Evolutionary conservation across 2,329 filamentous ascomycete species (phyloP).

Genomic region (Lachnellula arida): DNA sequence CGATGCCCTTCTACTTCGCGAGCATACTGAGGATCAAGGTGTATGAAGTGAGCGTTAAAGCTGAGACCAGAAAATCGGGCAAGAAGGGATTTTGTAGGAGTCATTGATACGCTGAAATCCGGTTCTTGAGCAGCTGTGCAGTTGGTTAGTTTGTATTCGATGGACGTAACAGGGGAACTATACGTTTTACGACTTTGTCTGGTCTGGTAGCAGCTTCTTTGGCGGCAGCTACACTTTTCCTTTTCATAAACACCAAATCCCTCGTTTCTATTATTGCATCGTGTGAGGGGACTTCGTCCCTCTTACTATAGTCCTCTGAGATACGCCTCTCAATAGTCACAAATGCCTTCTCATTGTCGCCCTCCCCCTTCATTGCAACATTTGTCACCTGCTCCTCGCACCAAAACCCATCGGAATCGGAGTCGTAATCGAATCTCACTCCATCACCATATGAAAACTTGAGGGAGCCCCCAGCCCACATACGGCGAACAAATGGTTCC

Average conservation of each 20-base stretch:
- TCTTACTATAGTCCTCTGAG: constrained; percentile 28
- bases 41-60: constrained; percentile 89
- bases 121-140: constrained; percentile 31
- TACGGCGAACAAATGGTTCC: constrained; percentile 63
- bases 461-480: constrained; percentile 85
- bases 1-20: constrained; percentile 68
- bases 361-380: constrained; percentile 31
- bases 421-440: constrained; percentile 2
- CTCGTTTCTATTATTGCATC: constrained; percentile 50
- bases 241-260: constrained; percentile 60
- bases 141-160: constrained; percentile 4
- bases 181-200: constrained; percentile 25
- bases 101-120: constrained; percentile 54
- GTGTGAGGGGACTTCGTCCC: not conserved
- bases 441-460: constrained; percentile 36
- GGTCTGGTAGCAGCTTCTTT: constrained; percentile 14
- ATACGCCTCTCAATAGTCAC: constrained; percentile 24
- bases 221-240: constrained; percentile 23
- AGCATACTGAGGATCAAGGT: constrained; percentile 71
- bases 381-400: constrained; percentile 44
- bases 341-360: constrained; percentile 29
- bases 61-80: constrained; percentile 89
- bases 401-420: constrained; percentile 15
- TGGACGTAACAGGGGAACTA: not conserved
- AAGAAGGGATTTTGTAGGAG: constrained; percentile 65